These are phyloP conservation scores for Rhynchospora pubera DNA, from an alignment of 176 grass and related monocot genomes.

Conservation along the genomic window DNA sequence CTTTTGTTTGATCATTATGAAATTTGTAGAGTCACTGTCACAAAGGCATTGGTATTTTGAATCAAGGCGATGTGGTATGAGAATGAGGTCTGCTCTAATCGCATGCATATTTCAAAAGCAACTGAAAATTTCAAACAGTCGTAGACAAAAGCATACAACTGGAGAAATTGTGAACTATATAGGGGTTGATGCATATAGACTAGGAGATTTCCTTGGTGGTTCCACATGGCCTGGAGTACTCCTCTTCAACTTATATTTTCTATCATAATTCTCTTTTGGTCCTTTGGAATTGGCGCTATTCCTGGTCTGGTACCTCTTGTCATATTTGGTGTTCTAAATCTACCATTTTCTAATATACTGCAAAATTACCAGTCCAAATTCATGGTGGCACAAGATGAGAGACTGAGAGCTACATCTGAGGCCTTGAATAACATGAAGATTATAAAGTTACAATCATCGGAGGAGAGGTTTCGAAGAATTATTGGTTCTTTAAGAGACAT, in stretches of 20 bases:
- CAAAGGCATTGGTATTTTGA: slow-evolving; percentile 82
- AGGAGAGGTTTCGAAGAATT: slow-evolving; percentile 46
- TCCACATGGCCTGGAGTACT: slow-evolving; percentile 76
- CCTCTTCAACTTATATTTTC: slow-evolving; percentile 57
- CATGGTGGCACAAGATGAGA: slow-evolving; percentile 78
- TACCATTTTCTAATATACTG: slow-evolving; percentile 61
- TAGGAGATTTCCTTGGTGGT: slow-evolving; percentile 71
- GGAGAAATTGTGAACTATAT: slow-evolving; percentile 90
- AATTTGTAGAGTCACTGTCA: slow-evolving; percentile 68
- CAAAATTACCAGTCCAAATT: slow-evolving; percentile 68
- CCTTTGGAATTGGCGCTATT: slow-evolving; percentile 54
- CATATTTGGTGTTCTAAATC: slow-evolving; percentile 62
- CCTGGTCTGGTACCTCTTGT: slow-evolving; percentile 58
- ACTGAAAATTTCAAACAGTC: slow-evolving; percentile 56
- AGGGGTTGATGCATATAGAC: slow-evolving; percentile 70
- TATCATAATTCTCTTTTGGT: slow-evolving; percentile 59
- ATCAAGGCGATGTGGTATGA: slow-evolving; percentile 67
- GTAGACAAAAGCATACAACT: slow-evolving; percentile 54
- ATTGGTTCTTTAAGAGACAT: slow-evolving; percentile 46
- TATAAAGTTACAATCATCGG: slow-evolving; percentile 94
- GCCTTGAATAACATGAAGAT: slow-evolving; percentile 91
- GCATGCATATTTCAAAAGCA: slow-evolving; percentile 68
- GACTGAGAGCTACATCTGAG: slow-evolving; percentile 72
- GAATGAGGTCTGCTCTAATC: slow-evolving; percentile 69
- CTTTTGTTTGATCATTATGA: slow-evolving; percentile 40